Evolutionary conservation across 169 alveolate genomes (phyloP).

Genomic region (Theileria annulata): DNA sequence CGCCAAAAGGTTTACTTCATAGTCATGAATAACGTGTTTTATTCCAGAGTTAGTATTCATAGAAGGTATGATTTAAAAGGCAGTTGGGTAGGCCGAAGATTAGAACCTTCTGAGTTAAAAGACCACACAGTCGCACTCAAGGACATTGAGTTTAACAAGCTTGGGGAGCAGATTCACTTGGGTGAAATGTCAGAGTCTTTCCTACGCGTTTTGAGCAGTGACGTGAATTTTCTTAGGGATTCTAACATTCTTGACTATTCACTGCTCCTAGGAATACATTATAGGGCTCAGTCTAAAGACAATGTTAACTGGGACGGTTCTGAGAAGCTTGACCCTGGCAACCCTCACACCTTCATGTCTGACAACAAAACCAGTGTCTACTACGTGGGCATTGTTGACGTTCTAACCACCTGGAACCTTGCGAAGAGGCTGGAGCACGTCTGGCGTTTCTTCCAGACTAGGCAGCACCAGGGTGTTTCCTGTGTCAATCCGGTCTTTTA

Average conservation of each 20-base stretch:
- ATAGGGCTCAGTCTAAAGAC: constrained; percentile 61
- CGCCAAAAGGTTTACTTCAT: constrained; percentile 80
- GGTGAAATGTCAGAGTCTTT: constrained; percentile 72
- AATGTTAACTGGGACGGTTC: constrained; percentile 63
- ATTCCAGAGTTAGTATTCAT: constrained; percentile 89
- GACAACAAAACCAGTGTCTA: constrained; percentile 52
- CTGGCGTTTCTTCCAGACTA: constrained; percentile 48
- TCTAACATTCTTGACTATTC: constrained; percentile 88
- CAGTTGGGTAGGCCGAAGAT: constrained; percentile 86
- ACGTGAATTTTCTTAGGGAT: constrained; percentile 79
- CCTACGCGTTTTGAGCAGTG: constrained; percentile 75
- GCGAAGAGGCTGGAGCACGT: constrained; percentile 48
- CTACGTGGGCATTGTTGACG: constrained; percentile 74
- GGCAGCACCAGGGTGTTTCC: constrained; percentile 53
- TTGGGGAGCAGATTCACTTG: constrained; percentile 75
- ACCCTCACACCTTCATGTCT: constrained; percentile 36
- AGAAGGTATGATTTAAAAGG: constrained; percentile 91
- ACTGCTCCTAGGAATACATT: constrained; percentile 88
- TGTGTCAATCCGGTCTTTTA: constrained; percentile 56
- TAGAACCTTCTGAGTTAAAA: constrained; percentile 75
- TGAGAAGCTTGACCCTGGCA: constrained; percentile 24
- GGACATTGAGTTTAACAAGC: constrained; percentile 83
- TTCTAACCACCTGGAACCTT: constrained; percentile 72
- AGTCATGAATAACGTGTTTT: constrained; percentile 95
- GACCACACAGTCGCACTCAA: constrained; percentile 88